phyloP scores from a whole-genome alignment of 352 stramenopile genomes.

The Pythium dissimile region DNA sequence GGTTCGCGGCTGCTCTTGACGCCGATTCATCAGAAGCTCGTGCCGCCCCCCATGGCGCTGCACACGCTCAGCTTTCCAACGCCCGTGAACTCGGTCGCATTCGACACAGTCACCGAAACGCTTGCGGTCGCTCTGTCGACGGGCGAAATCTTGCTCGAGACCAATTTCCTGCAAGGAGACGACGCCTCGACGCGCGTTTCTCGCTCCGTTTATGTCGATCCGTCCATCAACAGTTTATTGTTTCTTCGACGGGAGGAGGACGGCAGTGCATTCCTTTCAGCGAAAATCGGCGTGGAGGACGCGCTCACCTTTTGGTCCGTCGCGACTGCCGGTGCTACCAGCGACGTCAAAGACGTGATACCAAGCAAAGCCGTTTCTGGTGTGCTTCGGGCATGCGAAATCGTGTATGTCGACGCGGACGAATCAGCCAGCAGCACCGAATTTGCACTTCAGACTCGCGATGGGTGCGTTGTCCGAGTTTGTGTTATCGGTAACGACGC shows the following conservation, averaged over 20 bases:
- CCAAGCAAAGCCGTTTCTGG: slow-evolving; percentile 7
- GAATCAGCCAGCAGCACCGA: background rate
- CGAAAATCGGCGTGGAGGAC: slow-evolving; percentile 9
- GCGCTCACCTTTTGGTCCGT: slow-evolving; percentile 9
- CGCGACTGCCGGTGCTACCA: too few relatives aligned
- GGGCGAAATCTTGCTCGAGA: slow-evolving; percentile 37
- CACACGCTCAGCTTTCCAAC: slow-evolving; percentile 34
- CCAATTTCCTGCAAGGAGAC: slow-evolving; percentile 31
- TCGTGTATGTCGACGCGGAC: background rate
- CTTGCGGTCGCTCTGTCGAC: slow-evolving; percentile 41
- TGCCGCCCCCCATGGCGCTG: slow-evolving; percentile 65
- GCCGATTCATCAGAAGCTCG: slow-evolving; percentile 54
- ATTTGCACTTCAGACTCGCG: slow-evolving; percentile 33
- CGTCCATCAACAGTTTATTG: slow-evolving; percentile 2
- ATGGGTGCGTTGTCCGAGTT: slow-evolving; percentile 25
- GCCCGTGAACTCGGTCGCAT: slow-evolving; percentile 50
- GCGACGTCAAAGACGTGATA: slow-evolving; percentile 6
- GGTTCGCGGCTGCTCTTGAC: slow-evolving; percentile 60
- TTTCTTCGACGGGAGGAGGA: slow-evolving; percentile 1
- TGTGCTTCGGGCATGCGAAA: slow-evolving; percentile 12
- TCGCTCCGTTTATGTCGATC: background rate
- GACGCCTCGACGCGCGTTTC: background rate
- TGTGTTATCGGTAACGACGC: slow-evolving; percentile 5
- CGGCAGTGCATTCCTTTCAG: background rate
- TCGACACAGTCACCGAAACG: slow-evolving; percentile 40